phyloP scores from a whole-genome alignment of 2,329 filamentous ascomycete genomes.

The Trichoderma cornu-damae region DNA sequence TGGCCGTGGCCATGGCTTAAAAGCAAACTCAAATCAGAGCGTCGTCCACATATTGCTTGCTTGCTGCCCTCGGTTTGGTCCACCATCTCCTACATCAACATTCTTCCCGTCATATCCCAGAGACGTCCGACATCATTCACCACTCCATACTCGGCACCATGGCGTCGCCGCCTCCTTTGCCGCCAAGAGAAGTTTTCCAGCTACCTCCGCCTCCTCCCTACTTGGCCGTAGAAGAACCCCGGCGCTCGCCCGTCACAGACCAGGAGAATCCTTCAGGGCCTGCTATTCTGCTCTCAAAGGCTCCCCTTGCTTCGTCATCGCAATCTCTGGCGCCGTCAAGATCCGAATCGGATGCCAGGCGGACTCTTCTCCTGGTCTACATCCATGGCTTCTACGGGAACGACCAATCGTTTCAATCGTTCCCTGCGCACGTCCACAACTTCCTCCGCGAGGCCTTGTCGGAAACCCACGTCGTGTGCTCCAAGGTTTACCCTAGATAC shows the following conservation, averaged over 20 bases:
- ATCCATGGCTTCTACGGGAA: conserved; percentile 90
- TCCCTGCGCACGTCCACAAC: conserved; percentile 81
- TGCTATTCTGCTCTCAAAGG: conserved; percentile 22
- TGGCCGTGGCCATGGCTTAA: not conserved
- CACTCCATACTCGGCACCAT: not conserved
- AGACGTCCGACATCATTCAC: too few species aligned
- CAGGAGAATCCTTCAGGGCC: not conserved
- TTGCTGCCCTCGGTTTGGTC: not conserved
- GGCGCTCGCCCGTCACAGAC: not conserved
- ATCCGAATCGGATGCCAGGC: conserved; percentile 32
- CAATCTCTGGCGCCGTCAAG: conserved; percentile 37
- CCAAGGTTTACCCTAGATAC: conserved; percentile 79
- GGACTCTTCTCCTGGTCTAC: conserved; percentile 69
- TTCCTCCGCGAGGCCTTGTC: conserved; percentile 61
- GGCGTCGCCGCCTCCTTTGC: conserved; percentile 11
- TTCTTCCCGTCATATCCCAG: not conserved
- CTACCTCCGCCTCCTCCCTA: conserved; percentile 15
- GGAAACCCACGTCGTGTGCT: conserved; percentile 74
- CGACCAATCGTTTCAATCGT: conserved; percentile 79
- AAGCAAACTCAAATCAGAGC: not conserved
- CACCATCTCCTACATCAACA: not conserved
- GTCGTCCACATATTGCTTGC: not conserved
- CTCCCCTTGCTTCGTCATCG: conserved; percentile 47
- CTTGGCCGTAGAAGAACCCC: not conserved
- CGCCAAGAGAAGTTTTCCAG: not conserved